Evolutionary conservation across 352 stramenopile genomes (phyloP), one percentile per base, ranked within the genome.

Genomic region (Plasmopara muralis): DNA sequence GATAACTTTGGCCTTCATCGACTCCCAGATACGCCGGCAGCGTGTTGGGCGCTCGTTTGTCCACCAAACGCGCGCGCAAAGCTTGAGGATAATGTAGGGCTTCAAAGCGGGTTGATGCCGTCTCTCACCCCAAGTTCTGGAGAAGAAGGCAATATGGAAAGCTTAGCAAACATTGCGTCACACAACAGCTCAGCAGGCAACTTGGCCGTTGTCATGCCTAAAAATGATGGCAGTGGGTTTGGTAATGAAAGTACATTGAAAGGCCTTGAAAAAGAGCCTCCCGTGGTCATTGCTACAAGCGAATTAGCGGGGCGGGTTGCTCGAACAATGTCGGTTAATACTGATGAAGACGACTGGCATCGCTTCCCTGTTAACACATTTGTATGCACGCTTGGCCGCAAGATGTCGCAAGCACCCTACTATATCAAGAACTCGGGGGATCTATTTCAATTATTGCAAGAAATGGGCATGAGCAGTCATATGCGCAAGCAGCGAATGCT

Each of bases 351-450:
- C 4, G 68, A 57, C 6, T 64, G 66, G 9, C 88, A 89, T 60
- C 65, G 71, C 29, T 89, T 89, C 53, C 83, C 83, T 2, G 79
- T 93, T 6, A 89, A 90, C 38, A 90, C 83, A 4, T 93, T 93
- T 47, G 81, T 90, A 37, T 93, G 83, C 62, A 93, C 81, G 4
- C 61, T 93, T 31, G 79, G 83, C 5, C 70, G 81, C 35, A 93
- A 93, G 50, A 64, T 89, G 13, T 89, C 77, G 12, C 83, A 93
- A 52, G 83, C 83, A 37, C 81, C 83, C 6, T 93, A 93, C 58
- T 93, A 72, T 57, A 89, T 93, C 62, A 91, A 91, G 67, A 91
- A 91, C 54, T 89, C 81, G 13, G 81, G 77, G 2, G 81, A 91
- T 73, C 63, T 91, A 50, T 89, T 86, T 52, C 81, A 91, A 55